Percentiles rank a stretch among this genome's conserved stretches.
Evolutionary conservation across 495 filamentous ascomycete genomes (phyloP).

Genomic region (Aspergillus indologenus): DNA sequence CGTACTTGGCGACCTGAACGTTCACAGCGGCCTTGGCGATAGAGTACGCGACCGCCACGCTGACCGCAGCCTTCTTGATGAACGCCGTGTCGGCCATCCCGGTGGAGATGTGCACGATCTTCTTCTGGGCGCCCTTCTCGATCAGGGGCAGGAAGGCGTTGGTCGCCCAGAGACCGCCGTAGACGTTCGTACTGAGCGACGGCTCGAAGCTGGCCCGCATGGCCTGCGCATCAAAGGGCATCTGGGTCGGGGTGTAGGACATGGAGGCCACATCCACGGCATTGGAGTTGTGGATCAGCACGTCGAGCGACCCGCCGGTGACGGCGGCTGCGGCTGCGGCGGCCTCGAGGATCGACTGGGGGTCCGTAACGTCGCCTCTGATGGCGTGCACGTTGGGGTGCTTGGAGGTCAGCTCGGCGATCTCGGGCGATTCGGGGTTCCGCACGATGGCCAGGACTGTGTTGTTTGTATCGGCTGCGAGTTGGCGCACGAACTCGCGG

Average conservation of each 20-base stretch:
- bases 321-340: conserved; percentile 35
- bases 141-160: conserved; percentile 47
- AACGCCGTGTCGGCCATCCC: conserved; percentile 44
- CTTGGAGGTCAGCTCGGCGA: conserved; percentile 25
- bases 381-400: conserved; percentile 43
- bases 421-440: conserved; percentile 31
- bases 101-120: conserved; percentile 44
- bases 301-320: conserved; percentile 42
- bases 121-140: conserved; percentile 43
- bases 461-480: conserved; percentile 40
- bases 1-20: conserved; percentile 42
- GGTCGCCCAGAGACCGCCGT: conserved; percentile 23
- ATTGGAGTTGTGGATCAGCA: conserved; percentile 47
- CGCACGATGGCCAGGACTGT: conserved; percentile 50
- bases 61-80: conserved; percentile 28
- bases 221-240: conserved; percentile 22
- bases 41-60: conserved; percentile 28
- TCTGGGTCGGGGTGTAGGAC: conserved; percentile 16
- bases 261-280: conserved; percentile 23
- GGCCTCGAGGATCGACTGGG: conserved; percentile 40
- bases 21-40: conserved; percentile 42
- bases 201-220: conserved; percentile 13
- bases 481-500: conserved; percentile 53
- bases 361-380: conserved; percentile 42
- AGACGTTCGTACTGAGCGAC: conserved; percentile 17